Percentiles rank a stretch among this genome's conserved stretches.
Conservation (phyloP, 169 alveolate genomes). For the Perkinsus chesapeaki region DNA sequence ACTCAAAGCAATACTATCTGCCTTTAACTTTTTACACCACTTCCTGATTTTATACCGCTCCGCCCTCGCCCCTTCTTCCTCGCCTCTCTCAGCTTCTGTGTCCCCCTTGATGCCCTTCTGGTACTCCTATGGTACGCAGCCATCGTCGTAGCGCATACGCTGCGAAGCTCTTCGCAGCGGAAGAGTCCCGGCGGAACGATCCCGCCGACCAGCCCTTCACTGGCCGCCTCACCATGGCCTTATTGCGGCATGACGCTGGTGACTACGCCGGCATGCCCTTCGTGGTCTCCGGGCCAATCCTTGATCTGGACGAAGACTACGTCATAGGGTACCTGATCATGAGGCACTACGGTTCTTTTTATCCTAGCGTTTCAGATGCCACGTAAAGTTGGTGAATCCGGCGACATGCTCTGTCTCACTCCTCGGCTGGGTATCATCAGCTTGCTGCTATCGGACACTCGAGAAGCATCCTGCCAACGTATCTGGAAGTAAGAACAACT, state of each 20-base stretch:
- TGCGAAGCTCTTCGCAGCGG: not conserved
- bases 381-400: not conserved
- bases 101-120: not conserved
- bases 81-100: not conserved
- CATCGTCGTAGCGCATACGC: not conserved
- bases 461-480: not conserved
- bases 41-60: too few species aligned
- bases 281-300: not conserved
- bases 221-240: not conserved
- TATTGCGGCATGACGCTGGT: not conserved
- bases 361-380: not conserved
- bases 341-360: not conserved
- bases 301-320: not conserved
- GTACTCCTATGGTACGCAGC: not conserved
- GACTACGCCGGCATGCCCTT: not conserved
- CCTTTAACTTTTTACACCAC: not conserved
- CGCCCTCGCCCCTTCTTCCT: not conserved
- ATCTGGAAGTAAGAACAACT: not conserved
- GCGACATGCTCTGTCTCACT: not conserved
- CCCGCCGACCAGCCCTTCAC: not conserved
- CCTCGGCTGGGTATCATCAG: not conserved
- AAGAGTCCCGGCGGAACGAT: not conserved
- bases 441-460: not conserved
- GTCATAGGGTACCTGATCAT: not conserved
- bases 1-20: too few species aligned